Base-by-base conservation (phyloP, 1,284 basidiomycete species). In the Trametes sp. region DNA sequence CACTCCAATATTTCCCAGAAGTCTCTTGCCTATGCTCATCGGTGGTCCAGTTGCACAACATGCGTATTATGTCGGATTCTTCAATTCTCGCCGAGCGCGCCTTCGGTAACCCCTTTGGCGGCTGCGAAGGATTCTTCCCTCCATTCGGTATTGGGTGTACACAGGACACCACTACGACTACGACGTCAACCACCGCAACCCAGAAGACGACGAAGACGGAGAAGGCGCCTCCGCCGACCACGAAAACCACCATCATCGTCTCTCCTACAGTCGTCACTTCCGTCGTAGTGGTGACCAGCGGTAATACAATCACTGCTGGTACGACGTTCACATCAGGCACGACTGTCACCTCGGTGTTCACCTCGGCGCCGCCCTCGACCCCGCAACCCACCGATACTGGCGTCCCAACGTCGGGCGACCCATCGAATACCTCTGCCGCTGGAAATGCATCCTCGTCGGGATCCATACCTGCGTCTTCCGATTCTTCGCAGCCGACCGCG, bases 201-300 rank as follows among this genome's bases (percentile, higher is more conserved):
- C 14, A 44, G 6, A 46, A 35, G 14, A 48, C 62, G 13, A 49
- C 41, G 14, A n/a, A 42, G 23, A 48, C 45, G 16, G 4, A 49
- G n/a, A 11, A 49, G 7, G 26, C 33, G 11, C 28, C 16, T 21
- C 10, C 42, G 9, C 46, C 52, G 31, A 23, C 41, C 19, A 48
- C 54, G 2, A 42, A 57, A 33, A 64, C 62, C 19, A 53, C 54
- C 13, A 31, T 56, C 6, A 42, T 64, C 10, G 54, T 53, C 16
- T 60, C 62, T 7, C 48, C 59, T 11, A 60, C 42, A 7, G 45
- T 57, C 23, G 38, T 64, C 23, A 64, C 62, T n/a, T 64, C 62
- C 10, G 41, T 58, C 36, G 41, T 49, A 2, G 42, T 59, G 31
- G 36, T 59, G 0, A 60, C 58, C 9, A 54, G 55, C 28, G 54